A percentile compares a stretch with the other conserved stretches of the same genome.
These are phyloP conservation scores for Barnettozyma sucrosica DNA, from an alignment of 805 yeast genomes.

Conservation along the genomic window DNA sequence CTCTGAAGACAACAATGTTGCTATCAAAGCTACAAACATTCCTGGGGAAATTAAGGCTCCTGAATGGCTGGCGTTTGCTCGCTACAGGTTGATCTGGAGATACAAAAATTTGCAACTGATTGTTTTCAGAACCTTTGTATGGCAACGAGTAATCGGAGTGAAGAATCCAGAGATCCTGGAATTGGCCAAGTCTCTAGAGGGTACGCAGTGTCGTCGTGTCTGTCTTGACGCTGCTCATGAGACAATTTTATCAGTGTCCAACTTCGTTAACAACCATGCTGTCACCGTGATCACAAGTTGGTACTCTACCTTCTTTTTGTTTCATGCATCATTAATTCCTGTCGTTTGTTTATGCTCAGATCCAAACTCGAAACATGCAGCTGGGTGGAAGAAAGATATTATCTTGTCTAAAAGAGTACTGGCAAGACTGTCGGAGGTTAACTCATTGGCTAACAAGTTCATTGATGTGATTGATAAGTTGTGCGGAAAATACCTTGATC, in stretches of 20 bases:
- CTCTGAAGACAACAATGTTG: slow-evolving; percentile 34
- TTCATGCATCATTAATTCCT: slow-evolving; percentile 58
- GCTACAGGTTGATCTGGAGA: slow-evolving; percentile 53
- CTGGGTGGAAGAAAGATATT: slow-evolving; percentile 40
- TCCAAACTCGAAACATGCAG: slow-evolving; percentile 39
- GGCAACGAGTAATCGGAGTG: slow-evolving; percentile 43
- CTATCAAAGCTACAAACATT: slow-evolving; percentile 20
- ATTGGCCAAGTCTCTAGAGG: slow-evolving; percentile 35
- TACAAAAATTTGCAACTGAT: slow-evolving; percentile 50
- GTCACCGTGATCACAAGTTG: slow-evolving; percentile 48
- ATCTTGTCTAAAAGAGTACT: slow-evolving; percentile 36
- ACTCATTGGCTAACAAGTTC: slow-evolving; percentile 41
- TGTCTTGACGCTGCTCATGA: slow-evolving; percentile 48
- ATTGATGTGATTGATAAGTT: slow-evolving; percentile 41
- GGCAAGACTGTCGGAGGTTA: slow-evolving; percentile 33
- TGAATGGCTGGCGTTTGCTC: slow-evolving; percentile 49
- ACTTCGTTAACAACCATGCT: slow-evolving; percentile 30
- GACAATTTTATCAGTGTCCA: slow-evolving; percentile 44
- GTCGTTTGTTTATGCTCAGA: slow-evolving; percentile 49
- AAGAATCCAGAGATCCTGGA: slow-evolving; percentile 29
- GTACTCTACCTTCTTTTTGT: slow-evolving; percentile 58
- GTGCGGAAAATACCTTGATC: slow-evolving; percentile 27
- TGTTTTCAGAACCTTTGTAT: slow-evolving; percentile 49
- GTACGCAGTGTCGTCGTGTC: slow-evolving; percentile 42
- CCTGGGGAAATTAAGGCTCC: slow-evolving; percentile 28